A percentile compares a stretch with the other conserved stretches of the same genome.
Evolutionary conservation across 1,139 yeast species (phyloP).

Genomic region (Kodamaea plutei): DNA sequence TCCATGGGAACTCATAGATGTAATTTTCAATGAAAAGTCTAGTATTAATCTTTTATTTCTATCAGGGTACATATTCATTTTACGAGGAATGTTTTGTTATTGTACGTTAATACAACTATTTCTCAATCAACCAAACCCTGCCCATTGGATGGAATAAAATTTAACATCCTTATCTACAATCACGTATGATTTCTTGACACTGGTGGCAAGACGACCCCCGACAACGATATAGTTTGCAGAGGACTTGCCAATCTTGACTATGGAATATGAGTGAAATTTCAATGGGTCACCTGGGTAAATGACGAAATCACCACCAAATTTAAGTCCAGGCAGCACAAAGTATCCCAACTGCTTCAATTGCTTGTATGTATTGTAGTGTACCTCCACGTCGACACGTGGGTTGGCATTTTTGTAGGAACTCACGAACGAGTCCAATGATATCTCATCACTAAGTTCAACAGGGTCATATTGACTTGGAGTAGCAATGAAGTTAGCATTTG

Average conservation of each 20-base stretch:
- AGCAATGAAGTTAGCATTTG: constrained; percentile 7
- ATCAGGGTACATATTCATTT: no score
- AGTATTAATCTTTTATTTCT: no score
- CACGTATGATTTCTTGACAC: constrained; percentile 85
- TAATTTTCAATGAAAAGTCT: no score
- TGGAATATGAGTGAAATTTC: constrained; percentile 81
- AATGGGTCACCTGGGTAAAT: constrained; percentile 96
- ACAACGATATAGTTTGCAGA: constrained; percentile 59
- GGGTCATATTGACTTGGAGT: constrained; percentile 4
- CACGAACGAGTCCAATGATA: constrained; percentile 1
- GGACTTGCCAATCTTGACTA: constrained; percentile 54
- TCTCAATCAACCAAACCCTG: constrained; percentile 59
- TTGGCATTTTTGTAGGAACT: constrained; percentile 2
- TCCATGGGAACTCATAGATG: no score
- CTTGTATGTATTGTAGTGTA: constrained; percentile 15
- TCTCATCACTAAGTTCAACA: neutral
- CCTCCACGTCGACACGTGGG: constrained; percentile 2
- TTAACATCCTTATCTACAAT: constrained; percentile 41
- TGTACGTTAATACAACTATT: no score
- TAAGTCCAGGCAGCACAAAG: constrained; percentile 74
- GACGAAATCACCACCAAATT: constrained; percentile 86
- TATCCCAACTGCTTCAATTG: constrained; percentile 46
- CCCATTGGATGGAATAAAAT: constrained; percentile 63
- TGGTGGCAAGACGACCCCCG: constrained; percentile 88
- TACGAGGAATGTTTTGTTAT: no score